Evolutionary conservation across 148 eudicot genomes (phyloP).

Genomic region (Chenopodium suecicum): DNA sequence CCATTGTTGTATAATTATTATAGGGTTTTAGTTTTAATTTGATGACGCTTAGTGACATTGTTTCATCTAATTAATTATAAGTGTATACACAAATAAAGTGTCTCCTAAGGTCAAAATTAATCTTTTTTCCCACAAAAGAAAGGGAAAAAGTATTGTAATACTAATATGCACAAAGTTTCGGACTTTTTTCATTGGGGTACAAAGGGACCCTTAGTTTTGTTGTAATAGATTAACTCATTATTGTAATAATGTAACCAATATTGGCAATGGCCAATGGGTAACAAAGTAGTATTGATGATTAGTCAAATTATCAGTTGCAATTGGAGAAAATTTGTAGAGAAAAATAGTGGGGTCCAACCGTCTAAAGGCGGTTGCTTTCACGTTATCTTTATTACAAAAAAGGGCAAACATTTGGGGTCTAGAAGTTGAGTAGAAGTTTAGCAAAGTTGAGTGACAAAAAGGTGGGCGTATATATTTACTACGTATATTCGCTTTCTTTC

Average conservation of each 20-base stretch:
- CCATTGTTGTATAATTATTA: neutral
- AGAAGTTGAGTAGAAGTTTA: slow-evolving; percentile 21
- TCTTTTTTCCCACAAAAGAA: neutral
- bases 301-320: neutral
- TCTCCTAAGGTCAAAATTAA: slow-evolving; percentile 9
- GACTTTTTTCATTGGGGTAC: neutral
- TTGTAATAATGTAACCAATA: neutral
- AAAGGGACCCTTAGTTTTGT: slow-evolving; percentile 10
- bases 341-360: slow-evolving; percentile 5
- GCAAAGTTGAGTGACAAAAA: slow-evolving; percentile 25
- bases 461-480: neutral
- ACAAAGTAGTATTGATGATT: neutral
- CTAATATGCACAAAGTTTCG: slow-evolving; percentile 3
- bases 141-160: slow-evolving; percentile 13
- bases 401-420: neutral
- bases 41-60: neutral
- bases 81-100: slow-evolving; percentile 17
- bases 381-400: slow-evolving; percentile 1
- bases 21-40: neutral
- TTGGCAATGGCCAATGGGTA: neutral
- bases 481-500: neutral
- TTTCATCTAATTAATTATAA: slow-evolving; percentile 20
- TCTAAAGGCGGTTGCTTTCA: slow-evolving; percentile 11
- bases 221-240: neutral
- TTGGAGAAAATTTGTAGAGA: slow-evolving; percentile 4